A percentile compares a stretch with the other conserved stretches of the same genome.
Conservation (phyloP, 2,329 filamentous ascomycete species). For the Colletotrichum tabaci region DNA sequence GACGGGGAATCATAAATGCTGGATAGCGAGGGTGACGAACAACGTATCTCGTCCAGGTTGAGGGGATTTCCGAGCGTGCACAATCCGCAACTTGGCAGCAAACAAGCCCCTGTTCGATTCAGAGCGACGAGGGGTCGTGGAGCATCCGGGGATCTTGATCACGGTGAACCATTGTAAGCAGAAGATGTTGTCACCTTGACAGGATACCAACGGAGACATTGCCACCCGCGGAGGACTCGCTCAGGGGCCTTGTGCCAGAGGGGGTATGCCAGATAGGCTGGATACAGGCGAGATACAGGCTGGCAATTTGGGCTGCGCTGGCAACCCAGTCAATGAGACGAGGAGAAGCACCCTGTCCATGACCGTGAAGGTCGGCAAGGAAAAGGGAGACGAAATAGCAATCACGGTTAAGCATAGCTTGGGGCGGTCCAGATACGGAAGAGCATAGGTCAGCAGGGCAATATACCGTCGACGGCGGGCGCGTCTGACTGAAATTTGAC, state of each 20-base stretch:
- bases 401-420: conserved; percentile 35
- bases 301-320: conserved; percentile 21
- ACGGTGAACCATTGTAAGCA: conserved; percentile 2
- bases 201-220: conserved; percentile 18
- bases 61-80: conserved; percentile 13
- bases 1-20: conserved; percentile 11
- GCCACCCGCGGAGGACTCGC: conserved; percentile 4
- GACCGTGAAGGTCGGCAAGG: conserved; percentile 12
- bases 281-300: conserved; percentile 6
- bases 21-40: conserved; percentile 16
- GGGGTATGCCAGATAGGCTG: no score
- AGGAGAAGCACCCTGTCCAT: not conserved
- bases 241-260: conserved; percentile 9
- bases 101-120: conserved; percentile 12
- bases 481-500: conserved; percentile 18
- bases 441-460: no score
- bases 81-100: conserved; percentile 22
- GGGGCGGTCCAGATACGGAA: conserved; percentile 9
- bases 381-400: conserved; percentile 39
- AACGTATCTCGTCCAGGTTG: conserved; percentile 16
- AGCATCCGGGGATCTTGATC: conserved; percentile 8
- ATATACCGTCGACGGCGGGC: conserved; percentile 28
- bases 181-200: conserved; percentile 9
- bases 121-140: conserved; percentile 13
- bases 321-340: conserved; percentile 24